Evolutionary conservation across 495 filamentous ascomycete genomes (phyloP).

Genomic region (Penicillium riverlandense): DNA sequence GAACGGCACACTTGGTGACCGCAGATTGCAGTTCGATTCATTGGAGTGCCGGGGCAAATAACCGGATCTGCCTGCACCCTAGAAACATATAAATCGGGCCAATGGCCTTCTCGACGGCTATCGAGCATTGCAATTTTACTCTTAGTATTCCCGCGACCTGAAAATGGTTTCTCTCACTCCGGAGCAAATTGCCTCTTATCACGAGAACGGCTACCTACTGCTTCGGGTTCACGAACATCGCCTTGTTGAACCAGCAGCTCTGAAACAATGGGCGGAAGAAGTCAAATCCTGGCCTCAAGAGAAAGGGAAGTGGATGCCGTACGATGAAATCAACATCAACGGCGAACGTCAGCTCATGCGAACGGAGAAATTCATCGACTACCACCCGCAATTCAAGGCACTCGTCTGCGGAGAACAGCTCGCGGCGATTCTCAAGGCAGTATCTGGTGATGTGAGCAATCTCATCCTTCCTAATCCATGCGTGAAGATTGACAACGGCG

Average conservation of each 20-base stretch:
- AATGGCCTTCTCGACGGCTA: too few relatives aligned
- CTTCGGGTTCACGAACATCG: slow-evolving; percentile 22
- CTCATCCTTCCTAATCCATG: too few relatives aligned
- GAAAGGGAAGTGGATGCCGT: slow-evolving; percentile 38
- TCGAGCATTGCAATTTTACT: too few relatives aligned
- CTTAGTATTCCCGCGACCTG: too few relatives aligned
- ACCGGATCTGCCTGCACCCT: too few relatives aligned
- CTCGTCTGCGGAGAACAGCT: slow-evolving; percentile 28
- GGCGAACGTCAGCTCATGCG: slow-evolving; percentile 36
- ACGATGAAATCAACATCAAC: slow-evolving; percentile 34
- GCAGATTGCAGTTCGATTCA: too few relatives aligned
- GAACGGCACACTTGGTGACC: too few relatives aligned
- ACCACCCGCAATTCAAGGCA: slow-evolving; percentile 25
- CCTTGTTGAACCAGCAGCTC: slow-evolving; percentile 15
- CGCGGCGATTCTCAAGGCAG: slow-evolving; percentile 22
- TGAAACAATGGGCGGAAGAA: slow-evolving; percentile 34
- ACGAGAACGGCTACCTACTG: slow-evolving; percentile 31
- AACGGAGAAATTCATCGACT: slow-evolving; percentile 37
- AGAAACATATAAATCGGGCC: too few relatives aligned
- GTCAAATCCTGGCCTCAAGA: slow-evolving; percentile 30
- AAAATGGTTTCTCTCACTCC: slow-evolving; percentile 13
- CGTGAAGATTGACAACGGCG: too few relatives aligned
- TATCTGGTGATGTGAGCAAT: slow-evolving; percentile 19
- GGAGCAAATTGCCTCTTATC: slow-evolving; percentile 25
- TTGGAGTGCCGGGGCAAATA: too few relatives aligned